Evolutionary conservation across 2,329 filamentous ascomycete species (phyloP).

Genomic region (Calonectria pteridis): DNA sequence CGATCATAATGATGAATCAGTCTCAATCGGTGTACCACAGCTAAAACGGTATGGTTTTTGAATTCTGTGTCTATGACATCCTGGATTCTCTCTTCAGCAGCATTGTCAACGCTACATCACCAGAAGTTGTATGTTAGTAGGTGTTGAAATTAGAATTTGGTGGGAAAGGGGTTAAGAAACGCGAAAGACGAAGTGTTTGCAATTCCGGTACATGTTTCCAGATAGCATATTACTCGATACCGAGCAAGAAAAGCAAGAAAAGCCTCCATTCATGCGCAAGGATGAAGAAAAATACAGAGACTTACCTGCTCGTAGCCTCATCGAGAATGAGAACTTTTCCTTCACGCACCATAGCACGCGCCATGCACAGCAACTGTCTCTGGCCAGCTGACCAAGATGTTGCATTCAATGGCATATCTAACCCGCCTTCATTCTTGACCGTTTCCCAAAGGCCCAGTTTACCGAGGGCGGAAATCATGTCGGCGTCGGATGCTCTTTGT

Average conservation of each 20-base stretch:
- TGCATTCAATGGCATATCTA: background rate
- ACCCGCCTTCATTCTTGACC: background rate
- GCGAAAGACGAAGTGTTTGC: no score
- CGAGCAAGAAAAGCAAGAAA: no score
- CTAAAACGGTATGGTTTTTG: background rate
- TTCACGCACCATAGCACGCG: background rate
- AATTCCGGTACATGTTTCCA: no score
- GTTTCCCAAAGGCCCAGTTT: background rate
- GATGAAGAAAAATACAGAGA: background rate
- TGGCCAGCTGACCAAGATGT: background rate
- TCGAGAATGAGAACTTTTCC: background rate
- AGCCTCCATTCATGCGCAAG: no score
- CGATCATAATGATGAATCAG: background rate
- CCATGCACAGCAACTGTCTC: background rate
- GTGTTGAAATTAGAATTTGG: no score
- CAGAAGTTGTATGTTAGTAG: background rate
- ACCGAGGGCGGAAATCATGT: background rate
- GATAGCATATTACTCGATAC: no score
- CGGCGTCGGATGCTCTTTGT: background rate
- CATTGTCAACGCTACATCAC: background rate
- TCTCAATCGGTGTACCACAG: background rate
- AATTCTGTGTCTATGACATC: background rate
- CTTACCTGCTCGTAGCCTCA: background rate
- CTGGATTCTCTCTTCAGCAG: background rate
- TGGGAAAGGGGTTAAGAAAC: no score